Evolutionary conservation across 2,329 filamentous ascomycete species (phyloP).

Genomic region (Xylaria digitata): DNA sequence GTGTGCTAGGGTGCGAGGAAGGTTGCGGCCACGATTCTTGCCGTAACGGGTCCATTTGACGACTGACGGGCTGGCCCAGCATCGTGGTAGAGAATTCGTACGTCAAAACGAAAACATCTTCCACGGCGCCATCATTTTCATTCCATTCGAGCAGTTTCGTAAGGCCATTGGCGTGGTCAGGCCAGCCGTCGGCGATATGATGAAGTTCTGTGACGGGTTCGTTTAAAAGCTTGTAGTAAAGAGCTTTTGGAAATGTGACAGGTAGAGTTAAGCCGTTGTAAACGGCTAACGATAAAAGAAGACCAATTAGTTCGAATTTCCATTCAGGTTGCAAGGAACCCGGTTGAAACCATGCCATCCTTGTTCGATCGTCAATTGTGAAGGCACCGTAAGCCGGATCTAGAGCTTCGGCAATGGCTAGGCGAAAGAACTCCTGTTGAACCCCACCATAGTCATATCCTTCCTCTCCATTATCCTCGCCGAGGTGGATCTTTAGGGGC

Average conservation of each 20-base stretch:
- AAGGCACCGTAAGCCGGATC: constrained; percentile 84
- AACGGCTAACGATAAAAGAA: constrained; percentile 88
- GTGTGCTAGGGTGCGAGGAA: constrained; percentile 40
- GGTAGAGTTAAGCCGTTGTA: constrained; percentile 95
- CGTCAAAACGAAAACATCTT: constrained; percentile 83
- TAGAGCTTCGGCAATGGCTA: constrained; percentile 83
- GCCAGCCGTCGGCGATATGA: constrained; percentile 89
- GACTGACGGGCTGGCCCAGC: constrained; percentile 67
- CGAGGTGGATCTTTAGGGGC: constrained; percentile 88
- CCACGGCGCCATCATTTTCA: constrained; percentile 77
- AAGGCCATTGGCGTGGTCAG: constrained; percentile 79
- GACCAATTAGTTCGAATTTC: constrained; percentile 89
- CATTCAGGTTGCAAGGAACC: constrained; percentile 84
- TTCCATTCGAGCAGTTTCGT: constrained; percentile 80
- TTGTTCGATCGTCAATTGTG: constrained; percentile 78
- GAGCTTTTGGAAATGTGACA: constrained; percentile 84
- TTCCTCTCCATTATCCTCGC: constrained; percentile 84
- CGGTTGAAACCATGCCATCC: constrained; percentile 89
- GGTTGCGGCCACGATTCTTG: constrained; percentile 67
- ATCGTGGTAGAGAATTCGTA: constrained; percentile 82
- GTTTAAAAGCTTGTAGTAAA: constrained; percentile 84
- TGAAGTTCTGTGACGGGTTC: constrained; percentile 76
- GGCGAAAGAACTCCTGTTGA: constrained; percentile 93
- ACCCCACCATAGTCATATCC: constrained; percentile 95
- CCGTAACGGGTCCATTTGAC: constrained; percentile 62